These are phyloP conservation scores for Epichloe bromicola DNA, from an alignment of 2,329 filamentous ascomycete species.

Conservation along the genomic window DNA sequence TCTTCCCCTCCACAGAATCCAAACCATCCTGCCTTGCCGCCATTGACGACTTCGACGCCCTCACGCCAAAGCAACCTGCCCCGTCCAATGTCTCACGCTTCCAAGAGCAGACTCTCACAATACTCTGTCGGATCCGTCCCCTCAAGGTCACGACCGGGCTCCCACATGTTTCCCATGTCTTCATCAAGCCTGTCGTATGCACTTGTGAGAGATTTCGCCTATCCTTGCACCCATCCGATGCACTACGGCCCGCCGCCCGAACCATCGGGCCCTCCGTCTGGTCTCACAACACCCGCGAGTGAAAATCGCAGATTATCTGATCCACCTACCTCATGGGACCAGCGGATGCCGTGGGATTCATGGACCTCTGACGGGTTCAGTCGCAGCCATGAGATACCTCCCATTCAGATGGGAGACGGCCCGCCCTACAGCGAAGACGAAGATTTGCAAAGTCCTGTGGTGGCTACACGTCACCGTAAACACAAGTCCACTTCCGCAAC, in stretches of 20 bases:
- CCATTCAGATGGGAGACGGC: slow-evolving; percentile 74
- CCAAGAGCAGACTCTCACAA: slow-evolving; percentile 70
- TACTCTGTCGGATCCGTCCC: slow-evolving; percentile 62
- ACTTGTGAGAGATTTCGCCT: slow-evolving; percentile 93
- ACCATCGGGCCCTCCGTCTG: slow-evolving; percentile 55
- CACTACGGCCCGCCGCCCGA: slow-evolving; percentile 89
- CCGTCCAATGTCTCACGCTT: slow-evolving; percentile 60
- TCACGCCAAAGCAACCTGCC: slow-evolving; percentile 47
- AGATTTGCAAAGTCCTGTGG: slow-evolving; percentile 83
- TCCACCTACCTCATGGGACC: slow-evolving; percentile 63
- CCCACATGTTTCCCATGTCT: slow-evolving; percentile 71
- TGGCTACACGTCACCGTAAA: slow-evolving; percentile 73
- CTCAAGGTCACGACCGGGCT: slow-evolving; percentile 63
- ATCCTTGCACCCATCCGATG: slow-evolving; percentile 66
- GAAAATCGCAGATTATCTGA: slow-evolving; percentile 75
- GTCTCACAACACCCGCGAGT: slow-evolving; percentile 72
- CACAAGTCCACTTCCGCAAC: slow-evolving; percentile 57
- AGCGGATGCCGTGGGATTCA: slow-evolving; percentile 45
- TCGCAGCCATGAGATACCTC: slow-evolving; percentile 59
- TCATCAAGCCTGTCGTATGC: slow-evolving; percentile 78
- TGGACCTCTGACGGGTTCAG: slow-evolving; percentile 41
- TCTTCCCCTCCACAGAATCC: slow-evolving; percentile 34
- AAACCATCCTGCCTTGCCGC: slow-evolving; percentile 41
- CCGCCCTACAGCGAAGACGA: slow-evolving; percentile 94
- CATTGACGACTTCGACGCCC: slow-evolving; percentile 43